Evolutionary conservation across 495 filamentous ascomycete species (phyloP).

Genomic region (Xylaria longipes): DNA sequence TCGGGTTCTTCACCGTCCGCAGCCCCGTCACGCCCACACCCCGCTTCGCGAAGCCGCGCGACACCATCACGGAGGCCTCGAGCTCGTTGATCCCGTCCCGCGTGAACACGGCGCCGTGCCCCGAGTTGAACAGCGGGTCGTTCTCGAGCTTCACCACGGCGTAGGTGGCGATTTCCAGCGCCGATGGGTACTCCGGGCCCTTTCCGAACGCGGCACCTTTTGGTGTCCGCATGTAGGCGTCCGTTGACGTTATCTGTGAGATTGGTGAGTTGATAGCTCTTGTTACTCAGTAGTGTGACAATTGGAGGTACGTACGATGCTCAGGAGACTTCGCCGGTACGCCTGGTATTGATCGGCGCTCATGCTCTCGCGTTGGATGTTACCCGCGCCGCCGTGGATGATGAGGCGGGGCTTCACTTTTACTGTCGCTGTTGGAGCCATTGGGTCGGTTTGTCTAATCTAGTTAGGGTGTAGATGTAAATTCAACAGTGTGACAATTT

Average conservation of each 20-base stretch:
- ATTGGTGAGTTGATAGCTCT: neutral
- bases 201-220: slow-evolving; percentile 4
- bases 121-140: slow-evolving; percentile 84
- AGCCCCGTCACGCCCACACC: slow-evolving; percentile 78
- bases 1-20: slow-evolving; percentile 76
- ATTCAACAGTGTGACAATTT: neutral
- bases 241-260: slow-evolving; percentile 25
- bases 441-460: slow-evolving; percentile 21
- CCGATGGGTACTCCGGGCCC: slow-evolving; percentile 44
- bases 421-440: slow-evolving; percentile 21
- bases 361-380: slow-evolving; percentile 73
- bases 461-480: neutral
- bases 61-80: slow-evolving; percentile 91
- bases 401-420: slow-evolving; percentile 69
- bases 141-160: slow-evolving; percentile 82
- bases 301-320: slow-evolving; percentile 50
- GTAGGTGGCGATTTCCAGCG: slow-evolving; percentile 75
- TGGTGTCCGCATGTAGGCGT: slow-evolving; percentile 46
- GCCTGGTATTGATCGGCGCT: slow-evolving; percentile 63
- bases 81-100: slow-evolving; percentile 82
- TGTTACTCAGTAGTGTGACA: neutral
- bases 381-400: slow-evolving; percentile 89
- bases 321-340: slow-evolving; percentile 69
- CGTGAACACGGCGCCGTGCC: slow-evolving; percentile 86
- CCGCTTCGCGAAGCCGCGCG: slow-evolving; percentile 72